These are phyloP conservation scores for Pseudogymnoascus sp. DNA, from an alignment of 2,329 filamentous ascomycete species.

Conservation along the genomic window DNA sequence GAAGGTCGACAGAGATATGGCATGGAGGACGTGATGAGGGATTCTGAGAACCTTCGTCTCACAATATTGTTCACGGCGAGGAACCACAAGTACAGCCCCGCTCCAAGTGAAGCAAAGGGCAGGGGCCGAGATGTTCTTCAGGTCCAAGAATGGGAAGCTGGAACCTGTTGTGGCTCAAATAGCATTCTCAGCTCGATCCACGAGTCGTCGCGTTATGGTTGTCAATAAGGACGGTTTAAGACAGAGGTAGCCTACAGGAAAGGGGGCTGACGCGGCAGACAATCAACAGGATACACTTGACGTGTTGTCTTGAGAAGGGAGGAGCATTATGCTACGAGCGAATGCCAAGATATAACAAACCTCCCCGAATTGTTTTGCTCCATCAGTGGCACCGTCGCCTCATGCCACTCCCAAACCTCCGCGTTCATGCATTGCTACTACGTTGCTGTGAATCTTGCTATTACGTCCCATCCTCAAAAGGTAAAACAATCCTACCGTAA, in stretches of 20 bases:
- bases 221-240: not conserved
- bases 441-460: not conserved
- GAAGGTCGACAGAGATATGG: slow-evolving; percentile 44
- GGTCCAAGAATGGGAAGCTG: not conserved
- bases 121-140: not conserved
- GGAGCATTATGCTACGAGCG: not conserved
- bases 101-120: not conserved
- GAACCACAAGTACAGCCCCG: not conserved
- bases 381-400: not conserved
- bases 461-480: not conserved
- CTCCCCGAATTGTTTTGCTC: not conserved
- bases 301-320: not conserved
- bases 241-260: not conserved
- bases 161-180: not conserved
- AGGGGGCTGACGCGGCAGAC: not conserved
- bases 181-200: not conserved
- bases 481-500: slow-evolving; percentile 5
- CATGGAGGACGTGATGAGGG: slow-evolving; percentile 41
- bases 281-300: slow-evolving; percentile 4
- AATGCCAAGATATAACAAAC: slow-evolving; percentile 3
- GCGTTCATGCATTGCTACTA: slow-evolving; percentile 1
- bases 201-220: not conserved
- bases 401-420: not conserved
- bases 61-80: not conserved
- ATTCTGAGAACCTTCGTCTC: not conserved